phyloP scores from a whole-genome alignment of 2,329 filamentous ascomycete genomes.

The Xylariomycetidae sp. region DNA sequence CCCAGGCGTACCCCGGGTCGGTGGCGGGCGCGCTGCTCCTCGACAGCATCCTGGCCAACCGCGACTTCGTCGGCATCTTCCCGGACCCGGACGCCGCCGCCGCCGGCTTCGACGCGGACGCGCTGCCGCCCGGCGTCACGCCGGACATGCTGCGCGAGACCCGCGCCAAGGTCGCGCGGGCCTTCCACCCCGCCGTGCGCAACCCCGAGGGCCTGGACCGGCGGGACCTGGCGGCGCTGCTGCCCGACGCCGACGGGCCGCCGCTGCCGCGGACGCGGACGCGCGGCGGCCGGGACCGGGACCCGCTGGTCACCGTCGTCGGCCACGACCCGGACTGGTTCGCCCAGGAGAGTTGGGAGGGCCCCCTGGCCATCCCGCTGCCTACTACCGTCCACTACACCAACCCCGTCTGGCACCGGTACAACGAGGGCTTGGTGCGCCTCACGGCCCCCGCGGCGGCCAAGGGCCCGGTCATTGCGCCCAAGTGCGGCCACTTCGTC shows the following conservation, averaged over 20 bases:
- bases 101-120: conserved; percentile 33
- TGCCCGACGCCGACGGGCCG: conserved; percentile 39
- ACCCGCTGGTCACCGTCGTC: conserved; percentile 41
- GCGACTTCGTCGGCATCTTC: conserved; percentile 48
- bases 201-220: conserved; percentile 45
- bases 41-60: conserved; percentile 53
- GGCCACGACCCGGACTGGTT: conserved; percentile 49
- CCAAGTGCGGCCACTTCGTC: conserved; percentile 48
- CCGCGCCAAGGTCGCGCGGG: conserved; percentile 27
- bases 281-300: conserved; percentile 24
- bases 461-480: conserved; percentile 40
- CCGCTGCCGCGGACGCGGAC: conserved; percentile 31
- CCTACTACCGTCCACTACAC: conserved; percentile 41
- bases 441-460: conserved; percentile 35
- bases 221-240: conserved; percentile 33
- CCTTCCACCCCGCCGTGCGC: conserved; percentile 43
- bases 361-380: conserved; percentile 24
- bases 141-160: conserved; percentile 27
- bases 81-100: conserved; percentile 46
- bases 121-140: conserved; percentile 34
- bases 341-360: conserved; percentile 36
- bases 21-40: conserved; percentile 45
- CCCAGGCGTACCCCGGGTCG: conserved; percentile 36
- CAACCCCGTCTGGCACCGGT: conserved; percentile 47
- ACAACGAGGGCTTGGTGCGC: conserved; percentile 43